Evolutionary conservation across 2,329 filamentous ascomycete species (phyloP), one percentile per base, ranked within the genome.

Genomic region (Fusarium circinatum): DNA sequence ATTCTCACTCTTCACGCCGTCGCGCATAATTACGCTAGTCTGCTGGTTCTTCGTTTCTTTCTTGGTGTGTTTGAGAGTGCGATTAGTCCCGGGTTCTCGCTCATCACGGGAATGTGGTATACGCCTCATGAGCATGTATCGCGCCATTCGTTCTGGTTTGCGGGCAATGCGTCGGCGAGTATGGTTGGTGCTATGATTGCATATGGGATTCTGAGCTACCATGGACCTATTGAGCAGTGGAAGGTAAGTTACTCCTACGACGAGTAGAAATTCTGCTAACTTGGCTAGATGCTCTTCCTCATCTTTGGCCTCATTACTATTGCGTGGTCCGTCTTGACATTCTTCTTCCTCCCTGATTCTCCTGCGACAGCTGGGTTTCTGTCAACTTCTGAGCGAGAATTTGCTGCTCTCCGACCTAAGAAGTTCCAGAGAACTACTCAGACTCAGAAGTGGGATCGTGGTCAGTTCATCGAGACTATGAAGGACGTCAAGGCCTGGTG

Each of bases 381-480:
- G 5, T 45, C 52, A 3, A 41, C 52, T 22, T 67, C 65, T 11
- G 65, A 68, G 9, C 39, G 65, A 8, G 65, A 68, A 13, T 68
- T 68, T 20, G 65, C 52, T 4, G 49, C 65, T 11, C 38, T 68
- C 0, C 22, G 65, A 17, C 65, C 65, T 0, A 68, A 68, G n/a
- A 68, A 67, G 18, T 68, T 68, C 28, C 65, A 68, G 22, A 24
- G 62, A 32, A 68, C 65, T n/a, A 68, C 65, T 2, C 65, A 68
- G 34, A 68, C 65, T 0, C 67, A 61, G 45, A 68, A 67, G 18
- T 68, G 65, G 65, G 34, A 68, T 6, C 52, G 65, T 0, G 6
- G 9, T 0, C 65, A 68, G 22, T 68, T 68, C 1, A 47, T 68
- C 1, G 65, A 68, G 39, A 52, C 65, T 11, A 67, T 67, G 45